Conservation (phyloP, 2,329 filamentous ascomycete species). For the Colletotrichum paranaense region DNA sequence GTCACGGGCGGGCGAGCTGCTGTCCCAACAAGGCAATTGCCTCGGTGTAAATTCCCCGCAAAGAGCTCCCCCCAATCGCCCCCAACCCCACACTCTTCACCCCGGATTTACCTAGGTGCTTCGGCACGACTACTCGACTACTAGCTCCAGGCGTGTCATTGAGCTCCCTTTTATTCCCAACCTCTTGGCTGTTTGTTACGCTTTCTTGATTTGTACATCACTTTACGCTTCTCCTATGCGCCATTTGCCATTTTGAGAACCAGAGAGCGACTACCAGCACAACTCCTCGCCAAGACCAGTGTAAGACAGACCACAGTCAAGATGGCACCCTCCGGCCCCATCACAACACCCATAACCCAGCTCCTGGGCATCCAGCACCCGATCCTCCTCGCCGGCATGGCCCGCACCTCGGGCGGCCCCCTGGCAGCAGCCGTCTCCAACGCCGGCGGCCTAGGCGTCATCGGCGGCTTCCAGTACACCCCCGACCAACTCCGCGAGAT, state of each 20-base stretch:
- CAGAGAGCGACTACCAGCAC: too few relatives aligned
- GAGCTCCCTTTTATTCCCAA: not conserved
- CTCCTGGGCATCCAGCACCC: constrained; percentile 89
- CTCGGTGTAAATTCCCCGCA: constrained; percentile 47
- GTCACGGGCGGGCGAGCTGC: constrained; percentile 38
- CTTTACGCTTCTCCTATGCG: not conserved
- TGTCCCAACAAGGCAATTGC: constrained; percentile 47
- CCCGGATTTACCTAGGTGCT: constrained; percentile 40
- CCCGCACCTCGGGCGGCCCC: constrained; percentile 80
- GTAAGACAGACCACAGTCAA: constrained; percentile 14
- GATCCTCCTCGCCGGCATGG: constrained; percentile 94
- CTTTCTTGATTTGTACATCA: not conserved
- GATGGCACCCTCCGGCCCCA: constrained; percentile 62
- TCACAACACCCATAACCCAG: constrained; percentile 81
- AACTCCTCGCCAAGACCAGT: too few relatives aligned
- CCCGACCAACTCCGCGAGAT: constrained; percentile 81
- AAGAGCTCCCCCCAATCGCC: constrained; percentile 19
- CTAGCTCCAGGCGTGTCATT: not conserved
- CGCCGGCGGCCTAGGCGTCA: constrained; percentile 84
- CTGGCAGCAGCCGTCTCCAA: constrained; percentile 91
- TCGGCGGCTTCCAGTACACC: constrained; percentile 78
- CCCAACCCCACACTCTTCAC: constrained; percentile 29
- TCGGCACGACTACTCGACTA: constrained; percentile 32
- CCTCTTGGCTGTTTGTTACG: not conserved
- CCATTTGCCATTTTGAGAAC: too few relatives aligned